Evolutionary conservation across 2,329 filamentous ascomycete species (phyloP).

Genomic region (Kalmusia sp.): DNA sequence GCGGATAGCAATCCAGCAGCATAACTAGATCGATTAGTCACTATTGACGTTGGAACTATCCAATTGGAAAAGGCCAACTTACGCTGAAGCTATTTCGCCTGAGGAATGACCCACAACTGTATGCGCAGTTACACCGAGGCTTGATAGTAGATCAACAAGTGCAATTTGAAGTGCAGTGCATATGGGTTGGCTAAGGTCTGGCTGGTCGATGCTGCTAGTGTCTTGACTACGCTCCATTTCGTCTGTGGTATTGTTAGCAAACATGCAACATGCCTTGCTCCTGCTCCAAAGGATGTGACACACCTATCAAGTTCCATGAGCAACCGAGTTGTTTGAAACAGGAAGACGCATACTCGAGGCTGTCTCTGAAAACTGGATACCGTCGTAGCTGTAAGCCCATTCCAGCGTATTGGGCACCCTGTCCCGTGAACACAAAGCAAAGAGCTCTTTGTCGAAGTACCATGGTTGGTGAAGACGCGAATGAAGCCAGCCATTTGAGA

Average conservation of each 20-base stretch:
- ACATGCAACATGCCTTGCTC: too few species aligned
- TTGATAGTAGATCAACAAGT: constrained; percentile 20
- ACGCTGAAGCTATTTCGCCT: constrained; percentile 29
- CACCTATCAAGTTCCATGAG: not conserved
- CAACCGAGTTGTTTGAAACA: not conserved
- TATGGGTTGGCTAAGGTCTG: constrained; percentile 21
- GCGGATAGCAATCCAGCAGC: too few species aligned
- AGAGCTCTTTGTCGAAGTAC: too few species aligned
- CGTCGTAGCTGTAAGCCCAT: constrained; percentile 11
- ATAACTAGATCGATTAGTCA: too few species aligned
- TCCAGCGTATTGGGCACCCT: constrained; percentile 21
- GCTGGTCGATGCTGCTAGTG: constrained; percentile 20
- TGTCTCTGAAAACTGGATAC: not conserved
- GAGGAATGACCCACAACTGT: constrained; percentile 26
- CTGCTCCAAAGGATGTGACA: too few species aligned
- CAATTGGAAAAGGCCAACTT: constrained; percentile 16
- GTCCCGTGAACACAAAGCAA: constrained; percentile 24
- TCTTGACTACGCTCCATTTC: not conserved
- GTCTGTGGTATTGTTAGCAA: not conserved
- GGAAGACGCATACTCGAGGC: not conserved
- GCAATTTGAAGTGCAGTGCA: constrained; percentile 26
- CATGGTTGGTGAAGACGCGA: too few species aligned
- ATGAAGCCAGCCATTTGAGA: too few species aligned
- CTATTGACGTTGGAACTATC: constrained; percentile 22
- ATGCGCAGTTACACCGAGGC: constrained; percentile 15